Base-by-base conservation (phyloP, 1,284 basidiomycete species). In the Waitea zeae region DNA sequence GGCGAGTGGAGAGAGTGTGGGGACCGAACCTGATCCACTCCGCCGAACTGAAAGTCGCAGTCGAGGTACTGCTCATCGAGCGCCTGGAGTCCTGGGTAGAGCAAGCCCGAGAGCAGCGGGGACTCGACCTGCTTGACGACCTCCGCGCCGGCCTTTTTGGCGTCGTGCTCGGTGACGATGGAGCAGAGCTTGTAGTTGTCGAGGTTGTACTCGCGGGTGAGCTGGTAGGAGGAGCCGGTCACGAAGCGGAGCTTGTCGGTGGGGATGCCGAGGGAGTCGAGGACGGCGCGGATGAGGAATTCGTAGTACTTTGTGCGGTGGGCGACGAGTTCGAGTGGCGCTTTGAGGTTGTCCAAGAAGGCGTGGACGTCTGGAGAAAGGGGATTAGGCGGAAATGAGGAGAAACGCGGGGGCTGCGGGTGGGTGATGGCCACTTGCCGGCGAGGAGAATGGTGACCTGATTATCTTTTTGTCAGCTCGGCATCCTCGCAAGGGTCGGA, bases 61-160 rank as follows among this genome's bases (percentile, higher is more conserved):
- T 69, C 84, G 17, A 99, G 70, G 65, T 97, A 96, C 59, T 98
- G 77, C 57, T 99, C 95, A 48, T 99, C 95, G 17, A 99, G 68
- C 11, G 93, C 90, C 50, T 99, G 95, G 24, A 99, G 57, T 22
- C 92, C 88, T 1, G 93, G 93, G 67, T 99, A 99, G 41, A 99
- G 68, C 41, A 99, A 57, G 3, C 89, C 90, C 44, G 82, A 87
- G 36, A 98, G 63, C 33, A 96, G 58, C 0, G 95, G 88, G 46
- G 77, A 89, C 40, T 89, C 82, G 3, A 95, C 89, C 56, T 96
- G 92, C 59, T 98, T 98, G 46, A 98, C 95, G 34, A 98, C 95
- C 51, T 98, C 95, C 1, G 93, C 92, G n/a, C 95, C 95, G 0
- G 95, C 95, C 54, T 95, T 95, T 54, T 93, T 93, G 12, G 92